These are phyloP conservation scores for Hericium alpestre DNA, from an alignment of 768 basidiomycete genomes.

Conservation along the genomic window DNA sequence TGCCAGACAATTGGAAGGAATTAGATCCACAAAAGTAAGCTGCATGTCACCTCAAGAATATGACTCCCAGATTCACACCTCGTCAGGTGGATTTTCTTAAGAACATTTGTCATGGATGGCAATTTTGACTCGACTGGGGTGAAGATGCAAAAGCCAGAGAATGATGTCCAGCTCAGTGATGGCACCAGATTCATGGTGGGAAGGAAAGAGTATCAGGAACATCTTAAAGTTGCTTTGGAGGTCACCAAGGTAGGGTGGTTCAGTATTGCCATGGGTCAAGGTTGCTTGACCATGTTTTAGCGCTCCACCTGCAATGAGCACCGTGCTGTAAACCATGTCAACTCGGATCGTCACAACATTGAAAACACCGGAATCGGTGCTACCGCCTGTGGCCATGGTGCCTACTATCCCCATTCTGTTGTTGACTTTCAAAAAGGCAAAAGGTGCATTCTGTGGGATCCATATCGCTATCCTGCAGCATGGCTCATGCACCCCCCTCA, in stretches of 20 bases:
- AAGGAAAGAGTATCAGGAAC: neutral
- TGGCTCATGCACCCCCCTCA: no score
- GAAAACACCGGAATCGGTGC: neutral
- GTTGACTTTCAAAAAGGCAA: neutral
- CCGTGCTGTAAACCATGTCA: neutral
- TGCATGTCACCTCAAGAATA: neutral
- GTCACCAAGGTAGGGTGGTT: neutral
- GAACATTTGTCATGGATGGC: neutral
- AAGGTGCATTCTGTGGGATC: no score
- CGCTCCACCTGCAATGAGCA: neutral
- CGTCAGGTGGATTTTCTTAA: neutral
- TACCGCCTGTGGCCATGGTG: neutral
- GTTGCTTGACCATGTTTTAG: neutral
- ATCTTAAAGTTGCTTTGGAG: neutral
- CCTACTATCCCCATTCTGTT: neutral
- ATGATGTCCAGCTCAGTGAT: neutral
- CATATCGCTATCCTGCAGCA: no score
- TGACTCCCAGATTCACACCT: neutral
- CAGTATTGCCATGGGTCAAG: neutral
- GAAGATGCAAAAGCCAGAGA: neutral
- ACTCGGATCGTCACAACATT: neutral
- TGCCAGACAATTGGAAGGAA: neutral
- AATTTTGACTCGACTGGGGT: neutral
- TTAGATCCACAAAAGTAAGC: neutral
- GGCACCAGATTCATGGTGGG: neutral